Base-by-base conservation (phyloP, 1,139 yeast species). In the Candida tetrigidarum region DNA sequence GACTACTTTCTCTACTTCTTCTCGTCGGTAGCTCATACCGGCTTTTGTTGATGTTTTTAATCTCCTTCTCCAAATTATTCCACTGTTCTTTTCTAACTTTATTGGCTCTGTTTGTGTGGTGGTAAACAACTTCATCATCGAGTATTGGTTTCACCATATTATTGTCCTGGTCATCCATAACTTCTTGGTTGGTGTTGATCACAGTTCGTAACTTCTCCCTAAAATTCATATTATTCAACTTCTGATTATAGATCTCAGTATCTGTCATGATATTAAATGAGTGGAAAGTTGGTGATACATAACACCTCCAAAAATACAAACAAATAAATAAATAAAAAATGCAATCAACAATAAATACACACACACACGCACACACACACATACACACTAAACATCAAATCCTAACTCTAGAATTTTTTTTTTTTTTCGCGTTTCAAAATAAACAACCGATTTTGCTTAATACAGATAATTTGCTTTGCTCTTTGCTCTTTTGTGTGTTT, bases 401-500 rank as follows among this genome's bases (percentile, higher is more conserved):
- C n/a, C n/a, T n/a, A n/a, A n/a, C n/a, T n/a, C n/a, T n/a, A n/a
- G n/a, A n/a, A n/a, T n/a, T n/a, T n/a, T n/a, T n/a, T n/a, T n/a
- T n/a, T n/a, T n/a, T 35, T 23, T 34, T 27, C 43, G 35, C 43
- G 39, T 37, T 39, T 22, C 42, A 33, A 34, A 32, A 25, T 32
- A 34, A 41, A 41, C 27, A 35, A 36, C 26, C 14, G 29, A n/a
- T n/a, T n/a, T n/a, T n/a, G n/a, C n/a, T n/a, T 19, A 12, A 35
- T 8, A 16, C 26, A 12, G n/a, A n/a, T 11, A 18, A 11, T 4
- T 10, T 18, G n/a, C 9, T 32, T n/a, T n/a, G 12, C 36, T 14
- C 12, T 12, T 32, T 11, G 26, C 36, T 20, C 8, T 32, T 32
- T n/a, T 14, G 10, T 10, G 25, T 9, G 5, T 14, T 25, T n/a